phyloP scores from a whole-genome alignment of 306 rosid genomes.

The Lotus japonicus region DNA sequence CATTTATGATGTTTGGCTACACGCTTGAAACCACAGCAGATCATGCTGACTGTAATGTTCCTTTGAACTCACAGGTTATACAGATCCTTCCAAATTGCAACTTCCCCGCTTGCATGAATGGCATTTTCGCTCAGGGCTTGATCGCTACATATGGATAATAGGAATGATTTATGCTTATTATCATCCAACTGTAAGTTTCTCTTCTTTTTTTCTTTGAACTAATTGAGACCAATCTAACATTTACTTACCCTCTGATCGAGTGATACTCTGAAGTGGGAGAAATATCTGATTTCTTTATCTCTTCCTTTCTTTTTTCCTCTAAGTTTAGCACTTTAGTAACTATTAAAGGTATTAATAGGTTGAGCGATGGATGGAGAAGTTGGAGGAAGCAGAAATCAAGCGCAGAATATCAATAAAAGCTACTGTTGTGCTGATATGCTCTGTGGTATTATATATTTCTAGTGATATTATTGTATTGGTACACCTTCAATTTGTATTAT shows the following conservation, averaged over 20 bases:
- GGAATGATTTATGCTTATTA: slow-evolving; percentile 97
- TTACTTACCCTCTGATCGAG: slow-evolving; percentile 1
- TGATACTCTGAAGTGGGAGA: slow-evolving; percentile 5
- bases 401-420: slow-evolving; percentile 71
- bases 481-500: slow-evolving; percentile 5
- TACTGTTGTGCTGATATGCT: slow-evolving; percentile 46
- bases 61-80: slow-evolving; percentile 49
- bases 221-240: neutral
- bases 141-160: slow-evolving; percentile 94
- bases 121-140: slow-evolving; percentile 97
- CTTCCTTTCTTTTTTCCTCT: neutral
- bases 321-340: slow-evolving; percentile 19
- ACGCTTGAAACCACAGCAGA: slow-evolving; percentile 12
- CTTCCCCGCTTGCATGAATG: slow-evolving; percentile 74
- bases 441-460: slow-evolving; percentile 39
- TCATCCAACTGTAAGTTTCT: slow-evolving; percentile 89
- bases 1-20: slow-evolving; percentile 13
- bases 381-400: slow-evolving; percentile 82
- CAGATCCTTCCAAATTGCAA: slow-evolving; percentile 57
- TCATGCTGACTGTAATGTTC: slow-evolving; percentile 24
- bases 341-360: slow-evolving; percentile 41
- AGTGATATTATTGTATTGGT: neutral
- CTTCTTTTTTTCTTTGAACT: slow-evolving; percentile 11
- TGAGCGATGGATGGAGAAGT: slow-evolving; percentile 93
- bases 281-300: neutral